These are phyloP conservation scores for Fusarium sp. DNA, from an alignment of 2,329 filamentous ascomycete genomes.

Conservation along the genomic window DNA sequence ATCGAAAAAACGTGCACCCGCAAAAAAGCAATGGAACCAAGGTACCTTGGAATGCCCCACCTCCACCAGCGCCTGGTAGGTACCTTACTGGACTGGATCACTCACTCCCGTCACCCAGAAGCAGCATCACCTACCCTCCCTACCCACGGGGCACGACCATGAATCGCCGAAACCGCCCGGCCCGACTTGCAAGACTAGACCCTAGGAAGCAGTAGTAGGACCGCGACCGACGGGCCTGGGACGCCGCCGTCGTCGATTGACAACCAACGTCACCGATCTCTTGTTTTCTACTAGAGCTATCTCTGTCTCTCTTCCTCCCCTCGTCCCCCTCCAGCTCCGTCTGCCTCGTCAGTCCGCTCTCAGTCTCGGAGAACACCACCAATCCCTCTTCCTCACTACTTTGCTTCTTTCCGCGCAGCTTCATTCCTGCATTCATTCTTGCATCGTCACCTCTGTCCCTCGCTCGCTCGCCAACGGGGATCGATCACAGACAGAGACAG, in stretches of 20 bases:
- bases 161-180: conserved; percentile 45
- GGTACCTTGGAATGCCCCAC: conserved; percentile 33
- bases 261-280: conserved; percentile 40
- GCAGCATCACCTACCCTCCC: conserved; percentile 17
- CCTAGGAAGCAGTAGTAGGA: conserved; percentile 2
- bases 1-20: conserved; percentile 13
- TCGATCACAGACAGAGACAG: conserved; percentile 36
- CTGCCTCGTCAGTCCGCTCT: background rate
- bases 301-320: conserved; percentile 19
- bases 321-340: conserved; percentile 15
- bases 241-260: conserved; percentile 44
- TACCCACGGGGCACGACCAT: conserved; percentile 28
- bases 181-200: conserved; percentile 29
- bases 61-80: conserved; percentile 12
- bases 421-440: conserved; percentile 6
- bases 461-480: conserved; percentile 30
- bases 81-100: conserved; percentile 8
- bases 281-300: background rate
- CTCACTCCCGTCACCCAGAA: conserved; percentile 12
- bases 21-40: conserved; percentile 26
- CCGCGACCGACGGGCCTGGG: conserved; percentile 23
- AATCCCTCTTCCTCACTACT: conserved; percentile 11
- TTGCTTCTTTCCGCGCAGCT: conserved; percentile 12
- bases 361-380: conserved; percentile 2
- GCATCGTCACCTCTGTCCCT: background rate